phyloP scores from a whole-genome alignment of 495 filamentous ascomycete species.

The Trichocladium antarcticum region DNA sequence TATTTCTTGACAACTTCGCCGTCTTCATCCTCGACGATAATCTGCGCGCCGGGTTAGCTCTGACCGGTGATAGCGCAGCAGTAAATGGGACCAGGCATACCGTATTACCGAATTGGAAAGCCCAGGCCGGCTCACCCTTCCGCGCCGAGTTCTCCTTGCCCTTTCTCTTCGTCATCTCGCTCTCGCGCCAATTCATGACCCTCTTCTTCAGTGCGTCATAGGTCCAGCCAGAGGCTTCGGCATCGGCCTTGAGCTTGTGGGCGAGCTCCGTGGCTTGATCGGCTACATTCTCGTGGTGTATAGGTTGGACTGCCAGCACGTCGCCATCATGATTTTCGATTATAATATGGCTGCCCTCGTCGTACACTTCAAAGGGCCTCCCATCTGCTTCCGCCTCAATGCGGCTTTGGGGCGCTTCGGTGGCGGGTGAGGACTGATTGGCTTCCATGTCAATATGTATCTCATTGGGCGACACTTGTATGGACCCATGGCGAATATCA shows the following conservation, averaged over 20 bases:
- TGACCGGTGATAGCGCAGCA: not conserved
- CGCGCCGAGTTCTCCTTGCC: slow-evolving; percentile 40
- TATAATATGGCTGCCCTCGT: slow-evolving; percentile 74
- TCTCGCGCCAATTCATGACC: slow-evolving; percentile 43
- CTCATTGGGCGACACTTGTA: slow-evolving; percentile 17
- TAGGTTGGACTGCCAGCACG: slow-evolving; percentile 46
- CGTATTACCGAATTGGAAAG: slow-evolving; percentile 91
- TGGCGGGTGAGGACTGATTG: slow-evolving; percentile 14
- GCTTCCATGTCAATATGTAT: slow-evolving; percentile 7
- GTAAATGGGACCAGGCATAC: slow-evolving; percentile 25
- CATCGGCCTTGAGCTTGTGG: slow-evolving; percentile 36
- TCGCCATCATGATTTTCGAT: slow-evolving; percentile 85
- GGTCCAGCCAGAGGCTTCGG: slow-evolving; percentile 34
- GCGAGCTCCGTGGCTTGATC: slow-evolving; percentile 25
- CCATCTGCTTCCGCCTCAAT: slow-evolving; percentile 27
- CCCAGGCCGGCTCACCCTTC: slow-evolving; percentile 56
- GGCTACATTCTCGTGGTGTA: slow-evolving; percentile 19
- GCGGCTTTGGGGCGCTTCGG: slow-evolving; percentile 17
- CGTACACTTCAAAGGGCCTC: slow-evolving; percentile 65
- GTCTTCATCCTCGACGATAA: slow-evolving; percentile 96
- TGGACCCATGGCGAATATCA: slow-evolving; percentile 17
- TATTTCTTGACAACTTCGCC: slow-evolving; percentile 97
- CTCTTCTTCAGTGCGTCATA: slow-evolving; percentile 37
- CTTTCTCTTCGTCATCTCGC: slow-evolving; percentile 50
- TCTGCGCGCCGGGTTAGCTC: slow-evolving; percentile 33